Base-by-base conservation (phyloP, 495 filamentous ascomycete genomes). In the Penicillium coprophilum region DNA sequence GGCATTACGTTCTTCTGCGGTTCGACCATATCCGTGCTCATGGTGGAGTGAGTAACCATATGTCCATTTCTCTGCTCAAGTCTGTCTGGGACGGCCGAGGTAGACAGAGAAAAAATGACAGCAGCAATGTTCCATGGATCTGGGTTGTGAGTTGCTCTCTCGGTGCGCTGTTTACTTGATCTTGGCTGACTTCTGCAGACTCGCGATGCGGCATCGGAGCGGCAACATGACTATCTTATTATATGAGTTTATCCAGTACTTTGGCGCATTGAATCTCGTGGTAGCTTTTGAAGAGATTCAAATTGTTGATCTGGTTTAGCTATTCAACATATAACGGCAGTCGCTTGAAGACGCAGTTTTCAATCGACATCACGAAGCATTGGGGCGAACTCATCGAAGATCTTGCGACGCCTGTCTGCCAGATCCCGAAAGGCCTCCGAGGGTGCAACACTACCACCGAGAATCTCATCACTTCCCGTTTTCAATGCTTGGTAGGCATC, bases 401-500 rank as follows among this genome's bases (percentile, higher is more conserved):
- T 38, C 21, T n/a, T 50, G 20, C 71, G 67, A 20, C 73, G 62
- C 53, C 74, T 75, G 7, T 70, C 56, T 6, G 73, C 48, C 50
- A 80, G 57, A 8, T 64, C 64, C 8, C 67, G 32, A 45, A 76
- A 77, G 1, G 50, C 41, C n/a, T 76, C 71, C 3, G 24, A 20
- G 15, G 63, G 53, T 28, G 65, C 66, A 41, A 74, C 46, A 2
- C 57, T 50, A 2, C 73, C 73, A 1, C 79, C 57, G 11, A 60
- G 13, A 7, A 76, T 62, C 43, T 76, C 63, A 36, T 84, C 85
- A 13, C 81, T 75, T 4, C 82, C 82, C 5, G 65, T 58, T 21
- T 65, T 57, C 48, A 90, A 57, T 10, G 72, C 80, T 15, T 66
- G 62, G 68, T 79, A 87, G 10, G 84, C 78, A 55, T 84, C 77